Evolutionary conservation across 352 stramenopile genomes (phyloP).

Genomic region (Phytophthora agathidicida): DNA sequence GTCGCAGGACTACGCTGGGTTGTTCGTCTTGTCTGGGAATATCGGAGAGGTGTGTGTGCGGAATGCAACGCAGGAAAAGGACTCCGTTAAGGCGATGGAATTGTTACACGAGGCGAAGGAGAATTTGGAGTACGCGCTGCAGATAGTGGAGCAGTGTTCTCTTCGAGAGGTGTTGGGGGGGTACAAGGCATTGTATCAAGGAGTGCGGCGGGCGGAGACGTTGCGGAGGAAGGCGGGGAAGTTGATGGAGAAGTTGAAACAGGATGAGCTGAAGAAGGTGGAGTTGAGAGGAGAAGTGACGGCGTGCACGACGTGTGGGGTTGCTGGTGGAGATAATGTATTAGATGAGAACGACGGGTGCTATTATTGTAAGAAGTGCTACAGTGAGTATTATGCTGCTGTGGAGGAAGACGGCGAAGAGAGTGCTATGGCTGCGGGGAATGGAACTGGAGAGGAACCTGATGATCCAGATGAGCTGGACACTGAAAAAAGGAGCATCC

Average conservation of each 20-base stretch:
- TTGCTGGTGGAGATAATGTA: slow-evolving; percentile 32
- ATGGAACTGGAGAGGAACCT: background rate
- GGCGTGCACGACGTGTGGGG: slow-evolving; percentile 62
- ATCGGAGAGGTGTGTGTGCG: slow-evolving; percentile 57
- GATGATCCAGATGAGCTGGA: background rate
- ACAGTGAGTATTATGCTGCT: slow-evolving; percentile 70
- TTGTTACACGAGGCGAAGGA: slow-evolving; percentile 36
- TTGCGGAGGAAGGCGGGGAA: slow-evolving; percentile 13
- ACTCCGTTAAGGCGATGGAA: background rate
- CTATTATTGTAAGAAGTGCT: slow-evolving; percentile 72
- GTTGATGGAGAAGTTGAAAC: slow-evolving; percentile 20
- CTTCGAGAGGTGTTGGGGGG: slow-evolving; percentile 29
- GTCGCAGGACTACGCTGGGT: slow-evolving; percentile 49
- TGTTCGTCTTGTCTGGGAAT: slow-evolving; percentile 78
- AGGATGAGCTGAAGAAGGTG: background rate
- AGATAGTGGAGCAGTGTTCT: slow-evolving; percentile 46
- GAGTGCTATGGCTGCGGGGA: background rate
- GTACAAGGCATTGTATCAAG: slow-evolving; percentile 34
- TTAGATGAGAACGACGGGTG: slow-evolving; percentile 70
- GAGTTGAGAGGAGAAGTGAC: background rate
- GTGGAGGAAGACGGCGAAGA: background rate
- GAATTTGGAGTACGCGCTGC: slow-evolving; percentile 59
- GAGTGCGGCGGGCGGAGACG: slow-evolving; percentile 30
- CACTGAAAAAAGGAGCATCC: background rate
- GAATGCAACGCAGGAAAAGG: slow-evolving; percentile 21